phyloP scores from a whole-genome alignment of 768 basidiomycete species.

The Hydnum rufescens region DNA sequence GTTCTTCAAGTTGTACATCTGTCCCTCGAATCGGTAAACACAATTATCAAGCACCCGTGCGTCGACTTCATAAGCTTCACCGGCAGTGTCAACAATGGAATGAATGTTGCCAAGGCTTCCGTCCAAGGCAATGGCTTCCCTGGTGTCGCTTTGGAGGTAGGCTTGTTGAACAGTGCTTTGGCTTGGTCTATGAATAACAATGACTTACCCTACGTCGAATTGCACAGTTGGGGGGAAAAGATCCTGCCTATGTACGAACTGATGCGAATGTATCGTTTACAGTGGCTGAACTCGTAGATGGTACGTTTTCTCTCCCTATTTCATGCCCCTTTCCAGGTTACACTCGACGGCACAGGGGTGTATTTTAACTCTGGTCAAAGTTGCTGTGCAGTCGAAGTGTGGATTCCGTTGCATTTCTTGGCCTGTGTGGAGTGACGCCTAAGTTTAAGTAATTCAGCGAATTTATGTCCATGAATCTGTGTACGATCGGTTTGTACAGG shows the following conservation, averaged over 20 bases:
- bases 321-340: background rate
- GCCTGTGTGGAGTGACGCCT: too few relatives aligned
- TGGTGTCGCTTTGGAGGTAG: slow-evolving; percentile 67
- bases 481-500: slow-evolving; percentile 59
- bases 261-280: slow-evolving; percentile 78
- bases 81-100: slow-evolving; percentile 64
- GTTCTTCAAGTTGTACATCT: slow-evolving; percentile 63
- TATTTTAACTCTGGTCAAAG: slow-evolving; percentile 98
- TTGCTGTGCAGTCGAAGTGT: slow-evolving; percentile 88
- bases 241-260: slow-evolving; percentile 82
- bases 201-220: background rate
- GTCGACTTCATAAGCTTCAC: slow-evolving; percentile 84
- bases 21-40: slow-evolving; percentile 36
- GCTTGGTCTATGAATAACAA: too few relatives aligned
- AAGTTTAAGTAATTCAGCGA: too few relatives aligned
- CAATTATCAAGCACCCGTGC: slow-evolving; percentile 39
- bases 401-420: too few relatives aligned
- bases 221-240: slow-evolving; percentile 79
- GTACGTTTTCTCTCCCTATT: slow-evolving; percentile 21
- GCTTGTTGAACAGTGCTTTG: slow-evolving; percentile 5
- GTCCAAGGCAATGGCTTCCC: slow-evolving; percentile 44
- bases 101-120: slow-evolving; percentile 51
- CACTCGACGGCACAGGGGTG: slow-evolving; percentile 32
- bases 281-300: slow-evolving; percentile 75
- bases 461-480: slow-evolving; percentile 83